Percentiles rank a stretch among this genome's conserved stretches.
These are phyloP conservation scores for Coffea humblotiana DNA, from an alignment of 305 asterid species.

Conservation along the genomic window DNA sequence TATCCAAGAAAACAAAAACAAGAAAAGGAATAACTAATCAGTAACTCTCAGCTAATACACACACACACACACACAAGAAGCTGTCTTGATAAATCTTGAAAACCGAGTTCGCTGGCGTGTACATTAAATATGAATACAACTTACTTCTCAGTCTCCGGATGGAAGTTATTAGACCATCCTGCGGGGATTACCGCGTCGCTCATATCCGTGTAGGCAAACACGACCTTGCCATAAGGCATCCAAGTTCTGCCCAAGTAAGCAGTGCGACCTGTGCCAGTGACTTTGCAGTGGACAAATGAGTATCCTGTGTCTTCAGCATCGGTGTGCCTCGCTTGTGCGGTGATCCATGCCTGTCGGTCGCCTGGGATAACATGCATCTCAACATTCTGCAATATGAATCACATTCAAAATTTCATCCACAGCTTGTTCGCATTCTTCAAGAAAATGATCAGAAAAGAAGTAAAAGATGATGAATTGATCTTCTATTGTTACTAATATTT, in stretches of 20 bases:
- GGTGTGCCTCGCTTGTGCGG: constrained; percentile 55
- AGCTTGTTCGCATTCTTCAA: not conserved
- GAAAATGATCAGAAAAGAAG: not conserved
- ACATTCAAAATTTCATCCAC: not conserved
- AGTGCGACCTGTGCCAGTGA: constrained; percentile 48
- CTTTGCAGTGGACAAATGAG: constrained; percentile 49
- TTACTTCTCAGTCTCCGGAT: constrained; percentile 32
- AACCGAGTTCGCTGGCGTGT: not conserved
- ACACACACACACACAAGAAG: not conserved
- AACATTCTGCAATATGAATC: constrained; percentile 40
- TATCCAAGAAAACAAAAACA: not conserved
- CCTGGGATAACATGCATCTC: constrained; percentile 64
- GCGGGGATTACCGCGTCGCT: constrained; percentile 46
- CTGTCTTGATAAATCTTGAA: not conserved
- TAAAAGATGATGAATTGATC: not conserved
- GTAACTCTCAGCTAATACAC: not conserved
- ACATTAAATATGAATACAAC: not conserved
- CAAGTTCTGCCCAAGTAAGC: constrained; percentile 68
- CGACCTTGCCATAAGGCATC: constrained; percentile 44
- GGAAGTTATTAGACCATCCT: constrained; percentile 55
- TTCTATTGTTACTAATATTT: not conserved
- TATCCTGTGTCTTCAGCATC: constrained; percentile 34
- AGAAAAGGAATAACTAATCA: too few species aligned
- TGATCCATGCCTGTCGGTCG: constrained; percentile 41
- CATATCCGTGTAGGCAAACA: constrained; percentile 52